Conservation (phyloP, 164 flowering plant species). For the Paratinospora sagittata region DNA sequence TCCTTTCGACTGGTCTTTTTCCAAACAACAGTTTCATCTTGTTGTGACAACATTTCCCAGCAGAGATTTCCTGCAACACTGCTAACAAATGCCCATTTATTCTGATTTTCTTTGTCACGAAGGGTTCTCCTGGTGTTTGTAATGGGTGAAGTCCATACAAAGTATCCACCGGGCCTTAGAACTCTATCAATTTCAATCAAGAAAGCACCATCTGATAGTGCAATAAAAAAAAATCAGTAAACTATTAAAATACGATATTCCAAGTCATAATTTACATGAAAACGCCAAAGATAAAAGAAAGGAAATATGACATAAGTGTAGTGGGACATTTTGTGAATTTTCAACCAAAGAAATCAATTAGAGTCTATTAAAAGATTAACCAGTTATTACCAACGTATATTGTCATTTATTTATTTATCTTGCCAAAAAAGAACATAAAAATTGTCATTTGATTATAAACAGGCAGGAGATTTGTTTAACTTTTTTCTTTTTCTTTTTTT, state of each 20-base stretch:
- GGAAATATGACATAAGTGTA: background rate
- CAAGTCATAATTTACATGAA: background rate
- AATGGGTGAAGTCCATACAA: constrained; percentile 94
- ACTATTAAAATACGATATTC: background rate
- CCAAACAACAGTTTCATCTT: constrained; percentile 98
- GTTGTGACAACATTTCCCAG: constrained; percentile 87
- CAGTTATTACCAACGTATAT: too few species aligned
- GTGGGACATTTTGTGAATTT: background rate
- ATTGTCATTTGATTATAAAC: too few species aligned
- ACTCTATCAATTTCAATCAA: constrained; percentile 89
- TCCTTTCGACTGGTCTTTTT: constrained; percentile 64
- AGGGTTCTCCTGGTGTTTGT: constrained; percentile 45
- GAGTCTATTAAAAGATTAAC: too few species aligned
- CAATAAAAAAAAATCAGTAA: constrained; percentile 1
- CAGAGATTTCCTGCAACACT: constrained; percentile 62
- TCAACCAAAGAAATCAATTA: background rate
- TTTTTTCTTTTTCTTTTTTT: too few species aligned
- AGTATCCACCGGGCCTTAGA: constrained; percentile 93
- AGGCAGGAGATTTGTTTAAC: too few species aligned
- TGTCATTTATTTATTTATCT: too few species aligned
- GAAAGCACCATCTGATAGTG: constrained; percentile 65
- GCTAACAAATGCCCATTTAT: constrained; percentile 59
- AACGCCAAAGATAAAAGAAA: background rate
- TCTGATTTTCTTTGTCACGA: constrained; percentile 60
- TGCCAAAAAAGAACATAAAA: too few species aligned